A percentile compares a stretch with the other conserved stretches of the same genome.
Conservation (phyloP, 805 yeast species). For the Phaffomyces thermotolerans region DNA sequence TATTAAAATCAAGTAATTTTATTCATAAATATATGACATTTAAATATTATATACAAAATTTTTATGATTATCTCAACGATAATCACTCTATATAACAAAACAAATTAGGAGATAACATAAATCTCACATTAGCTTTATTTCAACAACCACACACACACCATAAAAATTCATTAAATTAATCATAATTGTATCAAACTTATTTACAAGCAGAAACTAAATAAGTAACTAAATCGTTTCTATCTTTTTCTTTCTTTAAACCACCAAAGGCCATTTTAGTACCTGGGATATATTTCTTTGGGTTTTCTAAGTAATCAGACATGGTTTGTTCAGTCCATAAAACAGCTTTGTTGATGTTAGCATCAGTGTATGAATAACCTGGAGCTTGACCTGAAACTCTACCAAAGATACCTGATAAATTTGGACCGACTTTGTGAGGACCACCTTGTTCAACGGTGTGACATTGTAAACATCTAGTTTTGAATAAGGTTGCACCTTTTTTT, state of each 20-base stretch:
- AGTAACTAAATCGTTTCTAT: slow-evolving; percentile 93
- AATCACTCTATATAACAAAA: background rate
- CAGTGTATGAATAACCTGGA: slow-evolving; percentile 92
- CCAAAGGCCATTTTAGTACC: slow-evolving; percentile 99
- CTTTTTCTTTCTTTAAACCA: slow-evolving; percentile 98
- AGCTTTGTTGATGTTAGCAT: slow-evolving; percentile 96
- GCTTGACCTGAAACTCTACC: slow-evolving; percentile 92
- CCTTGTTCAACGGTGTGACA: slow-evolving; percentile 96
- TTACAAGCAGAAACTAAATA: slow-evolving; percentile 58
- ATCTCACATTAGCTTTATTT: too few relatives aligned
- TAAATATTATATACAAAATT: slow-evolving; percentile 3
- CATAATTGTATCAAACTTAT: slow-evolving; percentile 23
- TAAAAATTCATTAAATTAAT: background rate
- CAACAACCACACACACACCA: background rate
- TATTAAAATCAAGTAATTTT: background rate
- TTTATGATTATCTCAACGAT: background rate
- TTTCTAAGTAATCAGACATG: slow-evolving; percentile 92
- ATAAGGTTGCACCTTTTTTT: slow-evolving; percentile 94
- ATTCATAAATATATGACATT: slow-evolving; percentile 1
- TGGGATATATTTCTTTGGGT: slow-evolving; percentile 99
- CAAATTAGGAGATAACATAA: background rate
- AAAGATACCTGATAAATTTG: slow-evolving; percentile 91
- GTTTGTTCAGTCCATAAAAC: slow-evolving; percentile 82
- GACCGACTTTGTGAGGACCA: slow-evolving; percentile 98
- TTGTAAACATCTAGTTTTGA: slow-evolving; percentile 98